Base-by-base conservation (phyloP, 75 land plant genomes). In the Cryptomeria japonica region DNA sequence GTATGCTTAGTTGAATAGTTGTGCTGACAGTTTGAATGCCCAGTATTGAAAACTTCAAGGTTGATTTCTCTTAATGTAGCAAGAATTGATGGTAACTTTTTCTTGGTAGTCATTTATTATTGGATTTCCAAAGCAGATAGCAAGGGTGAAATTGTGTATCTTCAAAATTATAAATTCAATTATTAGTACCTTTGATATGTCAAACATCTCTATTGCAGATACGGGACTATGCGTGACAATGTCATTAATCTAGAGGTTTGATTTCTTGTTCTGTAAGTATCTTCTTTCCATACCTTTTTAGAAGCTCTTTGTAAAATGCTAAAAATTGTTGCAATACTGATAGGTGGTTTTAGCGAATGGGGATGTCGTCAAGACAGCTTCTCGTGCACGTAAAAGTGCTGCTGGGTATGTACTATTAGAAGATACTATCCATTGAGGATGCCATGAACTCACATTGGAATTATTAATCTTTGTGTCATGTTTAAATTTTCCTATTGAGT, bases 181-280 rank as follows among this genome's bases (percentile, higher is more conserved):
- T 31, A 5, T 82, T 28, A 25, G 46, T 28, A 46, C 46, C 42
- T n/a, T 46, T 19, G 14, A 28, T 25, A 82, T 28, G 28, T n/a
- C 34, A 46, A 46, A 46, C n/a, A 28, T 82, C 51, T 55, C 4
- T 51, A 79, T 89, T 91, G 91, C 92, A 97, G 99, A 91, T 98
- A 98, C 90, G 99, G 99, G 73, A 98, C 99, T 53, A 98, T 98
- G 99, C 96, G 98, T 47, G 99, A 98, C 86, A 98, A 98, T 94
- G 99, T 98, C 79, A 96, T 98, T 75, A 94, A 89, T 87, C 93
- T 97, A 44, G 93, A 97, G 98, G 98, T 96, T 87, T 51, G 84
- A 55, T 85, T 47, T 38, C 36, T 58, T 39, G 10, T 1, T 18
- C 37, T 86, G 16, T 56, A 46, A 12, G 31, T 3, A 84, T 79